These are phyloP conservation scores for Metarhizium album DNA, from an alignment of 2,329 filamentous ascomycete genomes.

Conservation along the genomic window DNA sequence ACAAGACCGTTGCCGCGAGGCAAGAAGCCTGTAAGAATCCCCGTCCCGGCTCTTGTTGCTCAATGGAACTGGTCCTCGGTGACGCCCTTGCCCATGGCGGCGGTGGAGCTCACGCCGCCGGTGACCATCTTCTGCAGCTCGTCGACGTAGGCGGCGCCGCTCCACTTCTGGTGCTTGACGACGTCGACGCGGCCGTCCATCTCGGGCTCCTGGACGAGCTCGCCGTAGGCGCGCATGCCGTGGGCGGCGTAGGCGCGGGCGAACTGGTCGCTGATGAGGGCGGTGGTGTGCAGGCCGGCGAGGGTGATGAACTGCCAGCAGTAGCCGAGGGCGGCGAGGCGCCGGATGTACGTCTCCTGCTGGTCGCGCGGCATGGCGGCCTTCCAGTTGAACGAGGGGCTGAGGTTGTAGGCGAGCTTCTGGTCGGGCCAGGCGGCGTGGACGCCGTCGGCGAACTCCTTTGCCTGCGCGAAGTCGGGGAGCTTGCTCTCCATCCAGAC, in stretches of 20 bases:
- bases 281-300: conserved; percentile 89
- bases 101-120: conserved; percentile 81
- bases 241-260: conserved; percentile 67
- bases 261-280: conserved; percentile 84
- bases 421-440: conserved; percentile 93
- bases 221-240: conserved; percentile 94
- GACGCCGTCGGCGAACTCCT: conserved; percentile 87
- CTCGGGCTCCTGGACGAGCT: conserved; percentile 96
- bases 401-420: conserved; percentile 98
- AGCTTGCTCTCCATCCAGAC: conserved; percentile 99
- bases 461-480: conserved; percentile 81
- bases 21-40: too few relatives aligned
- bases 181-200: conserved; percentile 86
- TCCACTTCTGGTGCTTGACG: conserved; percentile 99
- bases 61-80: conserved; percentile 86
- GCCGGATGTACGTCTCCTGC: conserved; percentile 94
- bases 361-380: conserved; percentile 82
- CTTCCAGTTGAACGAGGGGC: conserved; percentile 99
- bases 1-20: too few relatives aligned
- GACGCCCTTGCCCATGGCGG: conserved; percentile 94
- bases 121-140: conserved; percentile 95
- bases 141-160: conserved; percentile 87
- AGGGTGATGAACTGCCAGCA: conserved; percentile 99
- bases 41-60: too few relatives aligned
- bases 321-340: conserved; percentile 80